A percentile compares a stretch with the other conserved stretches of the same genome.
These are phyloP conservation scores for Carex sylvatica DNA, from an alignment of 202 grass and related monocot species.

Conservation along the genomic window DNA sequence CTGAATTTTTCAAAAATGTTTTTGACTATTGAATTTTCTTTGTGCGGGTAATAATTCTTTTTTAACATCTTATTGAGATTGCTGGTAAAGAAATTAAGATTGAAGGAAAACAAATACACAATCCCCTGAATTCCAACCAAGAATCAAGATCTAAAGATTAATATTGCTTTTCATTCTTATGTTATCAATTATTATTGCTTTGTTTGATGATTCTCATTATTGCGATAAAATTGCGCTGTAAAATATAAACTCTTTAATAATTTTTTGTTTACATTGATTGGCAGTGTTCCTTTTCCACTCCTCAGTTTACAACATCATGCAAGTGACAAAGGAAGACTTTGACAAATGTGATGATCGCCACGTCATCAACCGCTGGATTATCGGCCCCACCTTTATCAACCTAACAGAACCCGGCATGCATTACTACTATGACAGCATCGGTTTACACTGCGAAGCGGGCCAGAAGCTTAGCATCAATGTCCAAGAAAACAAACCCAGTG, in stretches of 20 bases:
- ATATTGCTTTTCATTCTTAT: neutral
- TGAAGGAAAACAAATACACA: neutral
- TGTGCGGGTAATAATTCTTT: neutral
- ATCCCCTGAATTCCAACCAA: neutral
- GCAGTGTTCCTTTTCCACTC: slow-evolving; percentile 81
- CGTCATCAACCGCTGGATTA: slow-evolving; percentile 52
- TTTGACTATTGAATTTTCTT: neutral
- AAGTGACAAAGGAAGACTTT: slow-evolving; percentile 67
- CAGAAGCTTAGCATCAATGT: slow-evolving; percentile 73
- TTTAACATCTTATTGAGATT: neutral
- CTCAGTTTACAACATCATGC: slow-evolving; percentile 69
- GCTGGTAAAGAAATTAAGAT: neutral
- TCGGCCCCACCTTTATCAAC: slow-evolving; percentile 60
- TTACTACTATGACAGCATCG: slow-evolving; percentile 79
- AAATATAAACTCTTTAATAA: neutral
- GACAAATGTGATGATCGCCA: slow-evolving; percentile 46
- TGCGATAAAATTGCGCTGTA: neutral
- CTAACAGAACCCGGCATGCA: slow-evolving; percentile 46
- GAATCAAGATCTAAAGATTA: neutral
- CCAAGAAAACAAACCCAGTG: neutral
- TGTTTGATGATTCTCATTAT: neutral
- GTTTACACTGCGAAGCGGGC: slow-evolving; percentile 73
- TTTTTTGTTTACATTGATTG: neutral
- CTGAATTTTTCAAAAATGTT: neutral
- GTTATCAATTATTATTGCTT: neutral